Base-by-base conservation (phyloP, 2,329 filamentous ascomycete species). In the Hyphodiscus sp. region DNA sequence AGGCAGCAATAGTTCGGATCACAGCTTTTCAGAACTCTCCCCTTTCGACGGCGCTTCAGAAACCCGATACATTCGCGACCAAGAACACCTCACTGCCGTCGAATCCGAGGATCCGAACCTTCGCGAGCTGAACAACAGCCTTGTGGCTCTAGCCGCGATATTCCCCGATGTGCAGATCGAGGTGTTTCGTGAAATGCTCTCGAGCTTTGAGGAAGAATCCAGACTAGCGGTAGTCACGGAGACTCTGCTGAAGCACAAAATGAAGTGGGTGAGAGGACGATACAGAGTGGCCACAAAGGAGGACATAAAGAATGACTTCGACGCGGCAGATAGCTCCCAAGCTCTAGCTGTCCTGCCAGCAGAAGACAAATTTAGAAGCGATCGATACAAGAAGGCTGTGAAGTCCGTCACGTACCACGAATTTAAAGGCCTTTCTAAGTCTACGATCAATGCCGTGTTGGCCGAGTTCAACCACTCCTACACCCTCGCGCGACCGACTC, bases 131-230 rank as follows among this genome's bases (percentile, higher is more conserved):
- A 92, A 92, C 71, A 74, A 75, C 49, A 79, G 82, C 61, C 80
- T 94, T 58, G 79, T 81, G 56, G 81, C 78, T 13, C 78, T 94
- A 44, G 81, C 83, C 20, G 81, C 81, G 47, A 77, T 91, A 9
- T 94, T 94, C 60, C 89, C 89, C 26, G 82, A 91, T 69, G 76
- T 91, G n/a, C 86, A 90, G 69, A 76, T 88, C 55, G 87, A 91
- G 61, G 88, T 91, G 18, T 89, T 94, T 66, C 81, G 88, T 45
- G 88, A 92, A 73, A 87, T 94, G 80, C 80, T 94, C 47, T 72
- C 77, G 41, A 86, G 76, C 64, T 86, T 91, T 66, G 85, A 86
- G 63, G 82, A 85, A 62, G 86, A 91, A 69, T 92, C 87, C 57
- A 76, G 87, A 59, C 72, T 92, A 20, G 85, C 88, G 44, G 77